Conservation (phyloP, 1,284 basidiomycete genomes). For the Flammula alnicola region DNA sequence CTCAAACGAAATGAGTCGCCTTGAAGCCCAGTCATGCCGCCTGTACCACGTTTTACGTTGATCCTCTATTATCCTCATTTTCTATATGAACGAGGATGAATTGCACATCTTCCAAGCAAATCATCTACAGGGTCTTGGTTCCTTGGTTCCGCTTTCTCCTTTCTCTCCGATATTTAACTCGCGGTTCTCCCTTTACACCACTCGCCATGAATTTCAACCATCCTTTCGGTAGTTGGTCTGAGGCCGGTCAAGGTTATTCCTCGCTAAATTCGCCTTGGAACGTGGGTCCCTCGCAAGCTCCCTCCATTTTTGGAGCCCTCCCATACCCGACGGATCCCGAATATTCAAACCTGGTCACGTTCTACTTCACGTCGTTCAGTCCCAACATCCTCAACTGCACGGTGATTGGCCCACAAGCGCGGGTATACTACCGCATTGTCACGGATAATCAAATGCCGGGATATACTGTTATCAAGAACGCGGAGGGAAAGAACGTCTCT, state of each 20-base stretch:
- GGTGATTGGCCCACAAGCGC: conserved; percentile 52
- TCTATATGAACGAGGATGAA: conserved; percentile 8
- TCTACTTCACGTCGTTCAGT: conserved; percentile 55
- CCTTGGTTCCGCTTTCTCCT: not conserved
- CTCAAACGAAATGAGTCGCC: conserved; percentile 12
- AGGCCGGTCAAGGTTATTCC: conserved; percentile 31
- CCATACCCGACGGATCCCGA: conserved; percentile 50
- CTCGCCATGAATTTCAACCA: conserved; percentile 33
- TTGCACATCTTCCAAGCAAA: not conserved
- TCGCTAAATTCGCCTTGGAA: conserved; percentile 19
- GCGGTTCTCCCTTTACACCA: not conserved
- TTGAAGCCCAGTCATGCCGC: conserved; percentile 20
- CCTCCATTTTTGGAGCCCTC: conserved; percentile 65
- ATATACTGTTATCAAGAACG: conserved; percentile 59
- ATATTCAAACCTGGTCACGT: conserved; percentile 44
- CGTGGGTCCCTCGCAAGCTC: conserved; percentile 29
- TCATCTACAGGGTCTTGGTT: not conserved
- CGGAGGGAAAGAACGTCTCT: conserved; percentile 51
- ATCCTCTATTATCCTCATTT: not conserved
- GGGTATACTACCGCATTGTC: conserved; percentile 43
- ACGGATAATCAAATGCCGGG: conserved; percentile 55
- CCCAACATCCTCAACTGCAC: conserved; percentile 57
- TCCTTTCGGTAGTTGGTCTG: conserved; percentile 36
- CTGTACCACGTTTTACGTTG: not conserved
- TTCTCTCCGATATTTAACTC: conserved; percentile 2